Conservation (phyloP, 257 asterid species). For the Knoxia roxburghii region DNA sequence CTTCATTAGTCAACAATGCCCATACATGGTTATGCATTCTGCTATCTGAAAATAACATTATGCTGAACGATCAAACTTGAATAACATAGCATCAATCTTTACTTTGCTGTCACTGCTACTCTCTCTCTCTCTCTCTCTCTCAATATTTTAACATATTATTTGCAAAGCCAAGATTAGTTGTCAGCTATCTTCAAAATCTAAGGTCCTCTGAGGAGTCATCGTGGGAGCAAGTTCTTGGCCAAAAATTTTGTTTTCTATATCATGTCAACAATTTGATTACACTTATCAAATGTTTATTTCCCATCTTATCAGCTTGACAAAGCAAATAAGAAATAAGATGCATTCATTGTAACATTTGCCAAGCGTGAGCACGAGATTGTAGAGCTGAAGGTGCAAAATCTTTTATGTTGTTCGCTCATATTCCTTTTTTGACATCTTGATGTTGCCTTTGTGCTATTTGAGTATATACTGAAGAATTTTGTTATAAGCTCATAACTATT, state of each 20-base stretch:
- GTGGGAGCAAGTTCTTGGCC: conserved; percentile 72
- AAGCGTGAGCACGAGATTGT: conserved; percentile 99
- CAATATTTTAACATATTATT: neutral
- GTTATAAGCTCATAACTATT: neutral
- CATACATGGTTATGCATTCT: neutral
- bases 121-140: neutral
- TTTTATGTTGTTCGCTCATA: neutral
- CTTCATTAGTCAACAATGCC: neutral
- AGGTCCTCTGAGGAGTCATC: conserved; percentile 86
- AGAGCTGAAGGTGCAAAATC: conserved; percentile 77
- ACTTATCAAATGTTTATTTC: conserved; percentile 9
- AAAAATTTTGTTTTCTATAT: neutral
- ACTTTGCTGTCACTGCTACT: neutral
- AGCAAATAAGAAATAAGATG: conserved; percentile 95
- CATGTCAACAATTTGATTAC: neutral
- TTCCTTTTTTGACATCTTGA: neutral
- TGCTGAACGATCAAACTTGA: neutral
- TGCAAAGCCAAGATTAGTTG: conserved; percentile 60
- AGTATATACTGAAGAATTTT: neutral
- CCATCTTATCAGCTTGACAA: conserved; percentile 64
- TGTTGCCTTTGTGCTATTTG: neutral
- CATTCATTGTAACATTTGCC: conserved; percentile 91
- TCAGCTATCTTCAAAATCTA: conserved; percentile 66
- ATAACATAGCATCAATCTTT: neutral
- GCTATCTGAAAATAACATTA: neutral